phyloP scores from a whole-genome alignment of 768 basidiomycete genomes.

The Cystobasidium tubakii region DNA sequence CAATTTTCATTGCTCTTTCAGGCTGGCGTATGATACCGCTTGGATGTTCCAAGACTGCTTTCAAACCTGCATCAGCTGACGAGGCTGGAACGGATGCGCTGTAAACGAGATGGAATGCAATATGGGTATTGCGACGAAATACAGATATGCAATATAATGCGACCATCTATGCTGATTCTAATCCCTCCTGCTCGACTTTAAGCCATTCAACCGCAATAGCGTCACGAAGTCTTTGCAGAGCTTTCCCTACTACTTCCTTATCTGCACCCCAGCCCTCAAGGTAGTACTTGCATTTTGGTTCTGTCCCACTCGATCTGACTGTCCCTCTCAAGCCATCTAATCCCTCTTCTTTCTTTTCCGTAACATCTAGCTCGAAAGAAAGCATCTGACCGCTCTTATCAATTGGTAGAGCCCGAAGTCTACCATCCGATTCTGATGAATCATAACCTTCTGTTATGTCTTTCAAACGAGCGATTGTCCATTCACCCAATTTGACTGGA shows the following conservation, averaged over 20 bases:
- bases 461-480: conserved; percentile 60
- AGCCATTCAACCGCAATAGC: conserved; percentile 67
- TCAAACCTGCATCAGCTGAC: too few species aligned
- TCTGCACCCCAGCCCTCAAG: conserved; percentile 69
- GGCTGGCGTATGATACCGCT: too few species aligned
- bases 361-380: conserved; percentile 57
- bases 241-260: conserved; percentile 52
- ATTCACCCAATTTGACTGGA: conserved; percentile 54
- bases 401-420: conserved; percentile 60
- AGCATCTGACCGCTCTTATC: conserved; percentile 64
- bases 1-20: too few species aligned
- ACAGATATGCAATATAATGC: not conserved
- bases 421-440: conserved; percentile 60
- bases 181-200: conserved; percentile 57
- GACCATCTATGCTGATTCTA: conserved; percentile 43
- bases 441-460: conserved; percentile 67
- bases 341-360: conserved; percentile 46
- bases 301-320: conserved; percentile 74
- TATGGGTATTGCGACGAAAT: not conserved
- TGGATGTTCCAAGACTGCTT: too few species aligned
- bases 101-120: not conserved
- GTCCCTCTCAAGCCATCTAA: conserved; percentile 61
- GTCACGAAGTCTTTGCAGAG: conserved; percentile 58
- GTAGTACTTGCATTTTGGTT: conserved; percentile 71
- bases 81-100: too few species aligned